Base-by-base conservation (phyloP, 768 basidiomycete species). In the Suillus ampliporus region DNA sequence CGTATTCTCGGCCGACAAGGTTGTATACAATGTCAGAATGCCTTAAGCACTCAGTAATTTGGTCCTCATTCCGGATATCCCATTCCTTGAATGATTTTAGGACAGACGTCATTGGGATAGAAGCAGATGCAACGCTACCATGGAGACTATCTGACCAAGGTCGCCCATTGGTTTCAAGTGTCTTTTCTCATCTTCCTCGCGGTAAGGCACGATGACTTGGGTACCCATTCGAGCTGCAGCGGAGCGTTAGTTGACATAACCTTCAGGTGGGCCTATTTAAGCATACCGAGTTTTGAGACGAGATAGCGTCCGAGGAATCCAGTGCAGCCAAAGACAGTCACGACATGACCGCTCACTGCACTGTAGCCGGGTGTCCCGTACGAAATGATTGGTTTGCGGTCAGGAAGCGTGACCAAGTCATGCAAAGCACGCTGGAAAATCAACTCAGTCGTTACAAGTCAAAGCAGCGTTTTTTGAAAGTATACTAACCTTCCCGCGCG, bases 11-110 rank as follows among this genome's bases (percentile, higher is more conserved):
- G 21, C 97, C 95, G 57, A 92, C 90, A 61, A 98, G 89, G 79
- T 98, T 99, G 82, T 95, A 97, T 23, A 99, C 97, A 5, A 90
- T 91, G 74, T 99, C 94, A 21, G 97, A 98, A 77, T 97, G 95
- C 67, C 93, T 84, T 63, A 99, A 74, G 76, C 95, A 97, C 74
- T 98, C 97, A 43, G 87, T 92, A 68, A 96, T 97, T 72, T 96
- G 94, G 57, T 88, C 84, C 70, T 94, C 91, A 72, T 93, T 90
- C 61, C 94, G 86, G 53, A 97, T 83, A 73, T 98, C 95, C 94
- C 95, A 98, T 85, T 98, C 97, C 96, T 98, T 40, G 54, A 47
- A 47, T 38, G 56, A 66, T 31, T 62, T 43, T 59, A 69, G 53
- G 44, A 47, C 26, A 17, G 19, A 28, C 37, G 19, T 10, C 23